These are phyloP conservation scores for Coemansia sp. DNA, from an alignment of 192 early-diverging fungal species.

Conservation along the genomic window DNA sequence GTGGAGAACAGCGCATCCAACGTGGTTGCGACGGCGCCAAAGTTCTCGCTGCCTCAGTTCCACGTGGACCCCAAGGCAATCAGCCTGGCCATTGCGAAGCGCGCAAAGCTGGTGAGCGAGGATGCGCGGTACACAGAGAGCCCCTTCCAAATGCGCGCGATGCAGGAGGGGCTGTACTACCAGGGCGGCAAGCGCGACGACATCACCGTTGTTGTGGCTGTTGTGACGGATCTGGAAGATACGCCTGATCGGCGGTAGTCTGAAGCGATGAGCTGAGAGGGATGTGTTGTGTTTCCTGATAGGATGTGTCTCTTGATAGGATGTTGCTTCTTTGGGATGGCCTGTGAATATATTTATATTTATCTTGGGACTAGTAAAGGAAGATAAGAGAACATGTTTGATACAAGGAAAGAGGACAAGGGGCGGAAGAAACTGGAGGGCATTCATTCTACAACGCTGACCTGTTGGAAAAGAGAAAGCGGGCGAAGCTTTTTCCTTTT, in stretches of 20 bases:
- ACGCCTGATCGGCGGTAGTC: constrained; percentile 65
- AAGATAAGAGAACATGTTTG: too few species aligned
- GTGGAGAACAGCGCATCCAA: not conserved
- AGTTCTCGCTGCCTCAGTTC: constrained; percentile 48
- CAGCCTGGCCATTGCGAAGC: constrained; percentile 73
- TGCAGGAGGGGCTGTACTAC: constrained; percentile 91
- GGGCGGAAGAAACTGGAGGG: too few species aligned
- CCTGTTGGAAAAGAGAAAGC: too few species aligned
- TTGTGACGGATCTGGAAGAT: constrained; percentile 77
- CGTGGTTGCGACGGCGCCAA: constrained; percentile 15
- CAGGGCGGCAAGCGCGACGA: constrained; percentile 97
- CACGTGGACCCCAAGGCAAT: constrained; percentile 73
- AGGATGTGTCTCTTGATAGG: too few species aligned
- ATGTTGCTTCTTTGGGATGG: too few species aligned
- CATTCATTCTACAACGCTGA: too few species aligned
- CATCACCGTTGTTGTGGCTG: constrained; percentile 85
- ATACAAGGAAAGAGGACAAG: too few species aligned
- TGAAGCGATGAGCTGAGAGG: too few species aligned
- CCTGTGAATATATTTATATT: too few species aligned
- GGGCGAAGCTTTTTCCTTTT: too few species aligned
- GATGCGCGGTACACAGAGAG: constrained; percentile 71
- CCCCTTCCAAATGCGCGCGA: constrained; percentile 92
- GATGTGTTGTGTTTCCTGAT: too few species aligned
- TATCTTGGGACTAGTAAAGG: too few species aligned
- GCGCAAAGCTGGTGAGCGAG: constrained; percentile 77